Evolutionary conservation across 2,329 filamentous ascomycete species (phyloP).

Genomic region (Trichoderma brevicompactum): DNA sequence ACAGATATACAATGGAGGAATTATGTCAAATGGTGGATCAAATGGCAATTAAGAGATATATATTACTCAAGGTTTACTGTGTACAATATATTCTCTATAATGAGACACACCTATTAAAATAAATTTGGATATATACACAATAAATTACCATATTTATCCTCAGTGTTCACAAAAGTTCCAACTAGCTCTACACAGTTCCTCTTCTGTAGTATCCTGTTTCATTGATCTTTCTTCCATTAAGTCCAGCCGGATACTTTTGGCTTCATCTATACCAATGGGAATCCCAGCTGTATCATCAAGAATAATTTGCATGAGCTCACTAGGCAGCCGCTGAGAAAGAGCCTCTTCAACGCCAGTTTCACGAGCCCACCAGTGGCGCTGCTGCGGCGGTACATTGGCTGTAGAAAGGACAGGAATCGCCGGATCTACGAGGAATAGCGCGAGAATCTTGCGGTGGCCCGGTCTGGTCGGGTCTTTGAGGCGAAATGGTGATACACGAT

Average conservation of each 20-base stretch:
- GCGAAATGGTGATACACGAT: slow-evolving; percentile 56
- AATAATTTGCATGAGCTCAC: slow-evolving; percentile 35
- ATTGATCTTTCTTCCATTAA: slow-evolving; percentile 38
- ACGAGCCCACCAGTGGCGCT: slow-evolving; percentile 44
- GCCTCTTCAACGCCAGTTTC: not conserved
- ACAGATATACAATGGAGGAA: too few relatives aligned
- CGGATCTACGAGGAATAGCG: slow-evolving; percentile 65
- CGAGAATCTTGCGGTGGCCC: slow-evolving; percentile 64
- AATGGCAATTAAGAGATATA: too few relatives aligned
- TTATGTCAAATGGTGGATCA: too few relatives aligned
- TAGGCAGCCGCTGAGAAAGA: slow-evolving; percentile 28
- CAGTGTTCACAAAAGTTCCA: slow-evolving; percentile 39
- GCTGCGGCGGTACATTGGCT: slow-evolving; percentile 52
- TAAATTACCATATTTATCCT: not conserved
- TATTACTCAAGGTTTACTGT: too few relatives aligned
- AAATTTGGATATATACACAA: too few relatives aligned
- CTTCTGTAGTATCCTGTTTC: slow-evolving; percentile 22
- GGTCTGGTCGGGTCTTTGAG: slow-evolving; percentile 56
- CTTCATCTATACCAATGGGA: slow-evolving; percentile 34
- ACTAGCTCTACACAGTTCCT: not conserved
- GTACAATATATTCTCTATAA: too few relatives aligned
- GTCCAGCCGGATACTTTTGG: slow-evolving; percentile 34
- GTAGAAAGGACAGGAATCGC: slow-evolving; percentile 49
- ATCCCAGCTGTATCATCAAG: slow-evolving; percentile 32
- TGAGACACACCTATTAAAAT: too few relatives aligned